Conservation (phyloP, 1,139 yeast species). For the Candida neerlandica region DNA sequence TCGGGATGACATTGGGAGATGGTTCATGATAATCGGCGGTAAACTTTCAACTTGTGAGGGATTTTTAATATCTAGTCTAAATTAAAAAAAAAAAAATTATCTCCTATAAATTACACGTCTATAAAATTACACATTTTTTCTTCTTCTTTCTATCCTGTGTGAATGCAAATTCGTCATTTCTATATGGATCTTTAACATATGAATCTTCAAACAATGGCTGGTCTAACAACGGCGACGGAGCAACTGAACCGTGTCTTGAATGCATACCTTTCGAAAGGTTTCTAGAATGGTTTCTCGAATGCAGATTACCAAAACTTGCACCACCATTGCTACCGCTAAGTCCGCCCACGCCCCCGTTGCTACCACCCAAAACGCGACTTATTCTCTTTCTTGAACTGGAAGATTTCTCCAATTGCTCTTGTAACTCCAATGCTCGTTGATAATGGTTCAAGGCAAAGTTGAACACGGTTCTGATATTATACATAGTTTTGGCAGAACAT, state of each 20-base stretch:
- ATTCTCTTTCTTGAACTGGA: constrained; percentile 34
- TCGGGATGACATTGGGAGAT: not conserved
- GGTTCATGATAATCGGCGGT: no score
- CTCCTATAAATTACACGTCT: constrained; percentile 8
- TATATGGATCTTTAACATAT: constrained; percentile 34
- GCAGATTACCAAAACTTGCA: constrained; percentile 5
- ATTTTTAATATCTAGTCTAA: no score
- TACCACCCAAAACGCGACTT: constrained; percentile 28
- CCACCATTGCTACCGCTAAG: constrained; percentile 8
- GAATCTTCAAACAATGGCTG: constrained; percentile 43
- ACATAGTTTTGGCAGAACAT: constrained; percentile 74
- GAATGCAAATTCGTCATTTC: constrained; percentile 48
- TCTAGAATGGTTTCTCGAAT: constrained; percentile 22
- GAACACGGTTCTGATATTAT: constrained; percentile 69
- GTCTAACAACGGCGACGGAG: constrained; percentile 40
- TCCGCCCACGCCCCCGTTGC: constrained; percentile 11
- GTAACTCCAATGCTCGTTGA: constrained; percentile 35
- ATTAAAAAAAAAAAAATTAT: not conserved
- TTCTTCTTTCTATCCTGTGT: constrained; percentile 36
- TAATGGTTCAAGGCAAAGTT: constrained; percentile 50
- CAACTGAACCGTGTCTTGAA: constrained; percentile 39
- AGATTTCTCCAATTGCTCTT: constrained; percentile 42
- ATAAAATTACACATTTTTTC: constrained; percentile 39
- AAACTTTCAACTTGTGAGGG: no score
- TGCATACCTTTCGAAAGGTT: constrained; percentile 30